phyloP scores from a whole-genome alignment of 2,329 filamentous ascomycete species.

The Cercospora canescens region DNA sequence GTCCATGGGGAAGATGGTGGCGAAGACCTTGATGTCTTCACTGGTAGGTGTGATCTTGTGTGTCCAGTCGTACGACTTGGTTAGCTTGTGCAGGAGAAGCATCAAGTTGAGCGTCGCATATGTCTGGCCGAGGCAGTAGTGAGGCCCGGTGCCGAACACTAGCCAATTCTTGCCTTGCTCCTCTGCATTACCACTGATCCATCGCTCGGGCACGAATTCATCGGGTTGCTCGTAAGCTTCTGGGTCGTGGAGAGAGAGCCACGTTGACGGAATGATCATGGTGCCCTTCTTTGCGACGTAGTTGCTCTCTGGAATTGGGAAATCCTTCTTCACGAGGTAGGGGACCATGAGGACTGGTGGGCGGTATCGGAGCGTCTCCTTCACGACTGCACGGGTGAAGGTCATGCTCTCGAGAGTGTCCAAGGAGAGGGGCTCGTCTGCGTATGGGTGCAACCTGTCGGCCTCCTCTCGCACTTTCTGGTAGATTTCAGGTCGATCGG shows the following conservation, averaged over 20 bases:
- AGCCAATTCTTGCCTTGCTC: constrained; percentile 94
- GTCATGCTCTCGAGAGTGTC: constrained; percentile 81
- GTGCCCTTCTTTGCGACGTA: constrained; percentile 95
- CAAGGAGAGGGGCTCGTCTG: constrained; percentile 58
- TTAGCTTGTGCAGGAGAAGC: constrained; percentile 49
- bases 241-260: constrained; percentile 85
- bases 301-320: constrained; percentile 74
- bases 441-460: constrained; percentile 29
- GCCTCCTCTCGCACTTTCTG: constrained; percentile 84
- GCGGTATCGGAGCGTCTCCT: constrained; percentile 87
- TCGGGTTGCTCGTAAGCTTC: constrained; percentile 91
- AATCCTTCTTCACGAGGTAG: constrained; percentile 90
- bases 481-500: constrained; percentile 88
- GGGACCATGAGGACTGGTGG: constrained; percentile 97
- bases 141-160: constrained; percentile 91
- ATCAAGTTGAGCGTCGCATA: constrained; percentile 90
- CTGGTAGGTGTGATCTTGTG: constrained; percentile 81
- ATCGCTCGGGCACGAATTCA: constrained; percentile 81
- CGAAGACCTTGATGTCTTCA: constrained; percentile 97
- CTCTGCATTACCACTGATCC: constrained; percentile 87
- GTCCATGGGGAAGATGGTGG: constrained; percentile 92
- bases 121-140: constrained; percentile 93
- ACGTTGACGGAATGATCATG: constrained; percentile 92
- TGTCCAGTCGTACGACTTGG: constrained; percentile 66
- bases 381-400: constrained; percentile 89